Base-by-base conservation (phyloP, 2,329 filamentous ascomycete genomes). In the Rasamsonia emersonii region DNA sequence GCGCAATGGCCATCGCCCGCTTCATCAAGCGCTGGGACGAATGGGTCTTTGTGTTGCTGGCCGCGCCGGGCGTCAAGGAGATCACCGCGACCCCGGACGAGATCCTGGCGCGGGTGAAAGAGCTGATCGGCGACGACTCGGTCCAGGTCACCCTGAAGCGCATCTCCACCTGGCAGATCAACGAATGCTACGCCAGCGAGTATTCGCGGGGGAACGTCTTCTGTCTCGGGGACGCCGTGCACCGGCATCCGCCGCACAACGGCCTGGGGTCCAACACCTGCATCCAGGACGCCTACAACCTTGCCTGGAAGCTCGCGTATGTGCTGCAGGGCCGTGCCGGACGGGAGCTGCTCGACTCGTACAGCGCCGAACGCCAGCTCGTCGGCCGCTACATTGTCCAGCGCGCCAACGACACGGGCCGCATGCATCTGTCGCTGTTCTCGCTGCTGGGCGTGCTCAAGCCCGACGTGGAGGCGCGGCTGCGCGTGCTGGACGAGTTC, bases 21-120 rank as follows among this genome's bases (percentile, higher is more conserved):
- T 78, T 79, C 73, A 73, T 79, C 4, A 74, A 70, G 54, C 68
- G 74, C 0, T 79, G 75, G 75, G 47, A 70, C 40, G 70, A 79
- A 55, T 80, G 74, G 73, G 63, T 74, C 56, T 71, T 72, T 26
- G 71, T 73, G 35, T 49, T 75, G 10, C 55, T 77, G 10, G 65
- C 70, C 0, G 46, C 47, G 6, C 60, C 35, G 2, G 38, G 41
- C 18, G 40, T 37, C 10, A 41, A 40, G 1, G 49, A 11, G 54
- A 64, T 61, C 36, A 55, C 58, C n/a, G 65, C 68, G 0, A 59
- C 61, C 1, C 39, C 59, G 1, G 68, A 68, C 5, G 63, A 73
- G 44, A 71, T 68, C 39, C 26, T 65, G 3, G 43, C 53, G 17
- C 53, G 65, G 3, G 56, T 74, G 1, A 59, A 56, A 19, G 55